phyloP scores from a whole-genome alignment of 495 filamentous ascomycete species.

The Penicillium fimorum region DNA sequence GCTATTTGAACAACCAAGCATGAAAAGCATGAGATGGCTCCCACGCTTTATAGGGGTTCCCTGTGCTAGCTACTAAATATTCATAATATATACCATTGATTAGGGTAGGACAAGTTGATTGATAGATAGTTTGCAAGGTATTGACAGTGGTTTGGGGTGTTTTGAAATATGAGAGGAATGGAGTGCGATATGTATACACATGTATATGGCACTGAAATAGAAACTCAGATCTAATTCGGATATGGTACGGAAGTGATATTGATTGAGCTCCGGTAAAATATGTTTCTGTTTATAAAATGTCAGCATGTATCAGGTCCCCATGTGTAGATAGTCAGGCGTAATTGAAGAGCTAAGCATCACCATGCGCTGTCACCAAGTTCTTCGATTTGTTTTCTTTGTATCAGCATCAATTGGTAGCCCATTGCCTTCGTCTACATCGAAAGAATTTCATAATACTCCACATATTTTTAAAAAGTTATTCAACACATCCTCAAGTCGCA shows the following conservation, averaged over 20 bases:
- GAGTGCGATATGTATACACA: neutral
- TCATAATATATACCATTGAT: no score
- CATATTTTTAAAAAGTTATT: neutral
- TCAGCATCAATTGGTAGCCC: neutral
- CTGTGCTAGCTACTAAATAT: no score
- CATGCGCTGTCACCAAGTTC: neutral
- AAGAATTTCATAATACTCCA: neutral
- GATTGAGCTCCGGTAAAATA: neutral
- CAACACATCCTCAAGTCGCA: neutral
- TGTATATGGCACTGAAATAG: neutral
- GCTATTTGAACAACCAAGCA: neutral
- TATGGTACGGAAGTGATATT: neutral
- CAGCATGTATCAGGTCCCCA: neutral
- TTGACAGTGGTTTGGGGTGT: neutral
- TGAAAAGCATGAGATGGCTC: neutral
- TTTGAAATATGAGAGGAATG: neutral
- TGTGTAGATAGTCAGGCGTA: neutral
- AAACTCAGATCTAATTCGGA: neutral
- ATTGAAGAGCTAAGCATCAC: neutral
- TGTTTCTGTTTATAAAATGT: neutral
- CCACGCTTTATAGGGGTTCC: neutral
- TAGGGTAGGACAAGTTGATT: no score
- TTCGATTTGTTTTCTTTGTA: neutral
- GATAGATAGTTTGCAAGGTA: neutral
- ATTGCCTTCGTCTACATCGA: neutral